phyloP scores from a whole-genome alignment of 2,329 filamentous ascomycete species.

The Colletotrichum agaves region DNA sequence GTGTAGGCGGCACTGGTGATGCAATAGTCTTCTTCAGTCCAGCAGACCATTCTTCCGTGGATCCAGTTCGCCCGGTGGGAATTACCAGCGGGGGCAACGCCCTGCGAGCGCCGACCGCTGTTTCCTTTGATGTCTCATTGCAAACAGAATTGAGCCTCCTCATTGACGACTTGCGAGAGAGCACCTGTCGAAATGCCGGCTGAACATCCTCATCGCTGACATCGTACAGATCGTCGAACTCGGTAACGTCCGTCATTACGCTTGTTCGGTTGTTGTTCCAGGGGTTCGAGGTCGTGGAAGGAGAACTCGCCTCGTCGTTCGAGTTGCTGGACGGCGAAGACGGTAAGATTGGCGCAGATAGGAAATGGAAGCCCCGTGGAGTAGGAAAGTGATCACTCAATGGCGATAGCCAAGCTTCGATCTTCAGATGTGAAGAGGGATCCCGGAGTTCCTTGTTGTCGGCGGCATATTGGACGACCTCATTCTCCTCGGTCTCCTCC shows the following conservation, averaged over 20 bases:
- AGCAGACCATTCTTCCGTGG: slow-evolving; percentile 55
- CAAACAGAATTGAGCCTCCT: slow-evolving; percentile 55
- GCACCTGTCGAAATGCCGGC: slow-evolving; percentile 34
- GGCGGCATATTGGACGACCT: slow-evolving; percentile 44
- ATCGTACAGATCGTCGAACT: slow-evolving; percentile 90
- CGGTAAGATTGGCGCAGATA: slow-evolving; percentile 70
- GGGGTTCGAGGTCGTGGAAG: slow-evolving; percentile 64
- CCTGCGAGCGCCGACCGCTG: slow-evolving; percentile 48
- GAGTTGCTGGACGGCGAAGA: slow-evolving; percentile 69
- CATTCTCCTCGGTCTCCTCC: slow-evolving; percentile 60
- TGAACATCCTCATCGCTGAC: slow-evolving; percentile 80
- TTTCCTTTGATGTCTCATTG: slow-evolving; percentile 14
- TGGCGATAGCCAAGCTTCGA: slow-evolving; percentile 69
- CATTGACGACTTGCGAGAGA: slow-evolving; percentile 47
- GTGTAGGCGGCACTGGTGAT: slow-evolving; percentile 71
- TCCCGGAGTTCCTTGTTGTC: slow-evolving; percentile 43
- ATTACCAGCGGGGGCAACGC: slow-evolving; percentile 64
- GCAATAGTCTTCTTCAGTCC: slow-evolving; percentile 60
- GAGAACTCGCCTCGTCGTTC: slow-evolving; percentile 62
- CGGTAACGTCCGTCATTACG: slow-evolving; percentile 72
- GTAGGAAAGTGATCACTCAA: slow-evolving; percentile 76
- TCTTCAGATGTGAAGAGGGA: slow-evolving; percentile 57
- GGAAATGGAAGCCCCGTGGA: slow-evolving; percentile 73
- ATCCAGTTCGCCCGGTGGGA: slow-evolving; percentile 51
- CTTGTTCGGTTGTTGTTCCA: slow-evolving; percentile 72